Evolutionary conservation across 257 asterid genomes (phyloP).

Genomic region (Avicennia marina): DNA sequence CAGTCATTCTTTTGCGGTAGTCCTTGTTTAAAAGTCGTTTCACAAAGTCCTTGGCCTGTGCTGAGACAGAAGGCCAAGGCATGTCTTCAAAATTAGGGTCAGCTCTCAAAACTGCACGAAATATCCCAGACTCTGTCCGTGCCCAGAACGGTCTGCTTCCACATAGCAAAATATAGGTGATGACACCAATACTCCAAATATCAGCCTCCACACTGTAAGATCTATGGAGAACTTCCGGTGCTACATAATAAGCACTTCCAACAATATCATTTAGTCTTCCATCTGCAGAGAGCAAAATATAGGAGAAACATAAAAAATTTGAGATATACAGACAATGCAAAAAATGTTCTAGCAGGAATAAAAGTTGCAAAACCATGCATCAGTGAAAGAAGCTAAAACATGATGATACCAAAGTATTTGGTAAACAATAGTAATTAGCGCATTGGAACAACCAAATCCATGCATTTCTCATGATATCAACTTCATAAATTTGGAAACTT

Average conservation of each 20-base stretch:
- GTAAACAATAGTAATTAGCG: not conserved
- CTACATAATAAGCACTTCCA: conserved; percentile 98
- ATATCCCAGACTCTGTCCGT: conserved; percentile 92
- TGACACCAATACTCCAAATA: conserved; percentile 97
- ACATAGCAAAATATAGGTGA: conserved; percentile 80
- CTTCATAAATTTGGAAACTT: not conserved
- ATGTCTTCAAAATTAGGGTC: conserved; percentile 87
- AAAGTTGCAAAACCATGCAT: not conserved
- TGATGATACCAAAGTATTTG: not conserved
- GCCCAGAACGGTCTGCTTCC: conserved; percentile 99
- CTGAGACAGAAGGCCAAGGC: conserved; percentile 94
- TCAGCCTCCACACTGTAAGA: conserved; percentile 95
- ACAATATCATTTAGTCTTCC: conserved; percentile 95
- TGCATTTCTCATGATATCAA: not conserved
- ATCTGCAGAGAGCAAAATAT: conserved; percentile 37
- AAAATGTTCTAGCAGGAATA: conserved; percentile 3
- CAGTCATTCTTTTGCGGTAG: conserved; percentile 94
- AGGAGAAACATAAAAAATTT: not conserved
- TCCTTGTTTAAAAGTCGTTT: conserved; percentile 88
- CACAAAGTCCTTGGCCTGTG: conserved; percentile 83
- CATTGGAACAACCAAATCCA: not conserved
- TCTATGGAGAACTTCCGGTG: conserved; percentile 97
- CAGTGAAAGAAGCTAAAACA: not conserved
- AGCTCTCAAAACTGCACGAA: conserved; percentile 91
- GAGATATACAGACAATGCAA: conserved; percentile 1